Evolutionary conservation across 1,284 basidiomycete genomes (phyloP), one percentile per base, ranked within the genome.

Genomic region (Meira miltonrushii): DNA sequence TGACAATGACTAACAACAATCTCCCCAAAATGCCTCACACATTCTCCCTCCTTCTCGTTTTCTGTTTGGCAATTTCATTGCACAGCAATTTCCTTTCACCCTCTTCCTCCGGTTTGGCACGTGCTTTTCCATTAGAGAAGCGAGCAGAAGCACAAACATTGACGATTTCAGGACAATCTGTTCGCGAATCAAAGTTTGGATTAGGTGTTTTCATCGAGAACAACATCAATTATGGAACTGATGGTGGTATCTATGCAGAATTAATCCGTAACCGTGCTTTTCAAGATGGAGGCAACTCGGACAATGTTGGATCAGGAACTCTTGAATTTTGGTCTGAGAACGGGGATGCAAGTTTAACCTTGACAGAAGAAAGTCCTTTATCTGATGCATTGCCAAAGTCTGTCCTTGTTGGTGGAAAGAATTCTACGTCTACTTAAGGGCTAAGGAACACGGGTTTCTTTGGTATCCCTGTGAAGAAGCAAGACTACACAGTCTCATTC

Each of bases 211-310:
- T 68, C 48, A 62, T 68, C 65, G 66, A 58, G n/a, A 58, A 54
- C 48, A 57, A 44, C 9, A 50, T 50, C 2, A 50, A 50, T 17
- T 68, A 61, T n/a, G 69, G 61, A 25, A 59, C 62, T 17, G 66
- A 70, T 28, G 68, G 69, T n/a, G 68, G 68, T 19, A 55, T 72
- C 1, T 67, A 68, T 23, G 68, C 63, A 19, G 69, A 72, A 54
- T 59, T 72, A 58, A 72, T 72, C 54, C 60, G 60, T 54, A 68
- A 69, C 53, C 67, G 67, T 2, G 68, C 68, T 21, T 69, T 71
- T 58, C 68, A 71, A 44, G 57, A 59, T 2, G 51, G 59, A 12
- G 53, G 43, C 19, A 64, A 63, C 33, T 41, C 46, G 10, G 58
- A 58, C 15, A 49, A 59, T 39, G 57, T 69, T 21, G 67, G 67